Base-by-base conservation (phyloP, 2,329 filamentous ascomycete genomes). In the Penicillium frequentans region DNA sequence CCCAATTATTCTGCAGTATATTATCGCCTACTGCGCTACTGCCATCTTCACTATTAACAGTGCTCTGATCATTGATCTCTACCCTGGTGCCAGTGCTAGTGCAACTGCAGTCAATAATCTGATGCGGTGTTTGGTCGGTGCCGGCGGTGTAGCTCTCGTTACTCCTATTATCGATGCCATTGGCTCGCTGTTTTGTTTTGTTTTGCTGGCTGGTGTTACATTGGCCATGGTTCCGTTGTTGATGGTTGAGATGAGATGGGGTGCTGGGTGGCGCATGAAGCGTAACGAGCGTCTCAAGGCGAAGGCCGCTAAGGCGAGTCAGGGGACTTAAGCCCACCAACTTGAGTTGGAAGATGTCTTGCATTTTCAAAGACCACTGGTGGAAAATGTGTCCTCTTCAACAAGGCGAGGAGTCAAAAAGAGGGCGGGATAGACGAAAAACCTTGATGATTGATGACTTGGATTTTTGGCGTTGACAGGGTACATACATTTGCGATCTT, bases 61-160 rank as follows among this genome's bases (percentile, higher is more conserved):
- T 31, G 70, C 73, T 0, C 63, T 77, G 19, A 59, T 77, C 10
- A 73, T 77, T n/a, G 75, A 77, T 51, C 61, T 73, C 5, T 70
- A 74, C 44, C 69, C 72, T 1, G 66, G 67, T 5, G 60, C 65
- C 1, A 68, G 69, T 42, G 70, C 72, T 13, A 75, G 73, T 49
- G 75, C 73, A 2, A 73, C 69, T 0, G 75, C 75, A 2, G 66
- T 73, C 27, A 71, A 71, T 50, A 77, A 75, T 48, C 49, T 77
- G 50, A 68, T 71, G 52, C 67, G 75, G 19, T 77, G 73, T 56
- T 56, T 69, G 35, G 54, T 77, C 11, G 73, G 72, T 19, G 75
- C 75, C 5, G 73, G 62, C 0, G 73, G 68, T 52, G 68, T 74
- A 3, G 68, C 71, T 19, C 64, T 63, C 8, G 56, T 72, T 1